A percentile compares a stretch with the other conserved stretches of the same genome.
These are phyloP conservation scores for Kluyveromyces aestuarii DNA, from an alignment of 805 yeast species.

Conservation along the genomic window DNA sequence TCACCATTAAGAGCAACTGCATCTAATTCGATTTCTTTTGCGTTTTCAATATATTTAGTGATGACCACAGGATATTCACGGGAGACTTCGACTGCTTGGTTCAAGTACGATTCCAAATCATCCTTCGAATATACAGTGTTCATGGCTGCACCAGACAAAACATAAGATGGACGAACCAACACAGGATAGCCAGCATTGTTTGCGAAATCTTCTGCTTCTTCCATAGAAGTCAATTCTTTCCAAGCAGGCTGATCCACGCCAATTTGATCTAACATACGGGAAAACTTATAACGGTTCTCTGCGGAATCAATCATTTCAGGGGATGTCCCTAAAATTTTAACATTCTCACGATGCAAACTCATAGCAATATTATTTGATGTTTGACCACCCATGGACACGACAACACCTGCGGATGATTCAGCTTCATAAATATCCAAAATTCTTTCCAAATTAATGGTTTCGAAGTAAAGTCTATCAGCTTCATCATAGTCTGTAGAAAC, in stretches of 20 bases:
- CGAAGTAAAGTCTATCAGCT: slow-evolving; percentile 93
- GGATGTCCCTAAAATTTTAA: slow-evolving; percentile 91
- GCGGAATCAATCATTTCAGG: slow-evolving; percentile 99
- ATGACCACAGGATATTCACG: slow-evolving; percentile 97
- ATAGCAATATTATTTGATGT: slow-evolving; percentile 95
- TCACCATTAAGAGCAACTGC: slow-evolving; percentile 96
- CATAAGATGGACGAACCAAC: slow-evolving; percentile 94
- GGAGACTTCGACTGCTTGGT: slow-evolving; percentile 95
- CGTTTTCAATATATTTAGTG: slow-evolving; percentile 92
- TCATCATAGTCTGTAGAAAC: slow-evolving; percentile 98
- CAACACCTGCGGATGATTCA: slow-evolving; percentile 84
- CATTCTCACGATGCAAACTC: slow-evolving; percentile 85
- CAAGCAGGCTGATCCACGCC: slow-evolving; percentile 99
- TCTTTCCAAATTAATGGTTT: slow-evolving; percentile 88
- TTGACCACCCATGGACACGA: slow-evolving; percentile 98
- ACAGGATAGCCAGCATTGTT: slow-evolving; percentile 89
- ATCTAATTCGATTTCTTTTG: slow-evolving; percentile 98
- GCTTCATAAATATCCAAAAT: slow-evolving; percentile 90
- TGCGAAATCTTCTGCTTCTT: slow-evolving; percentile 89
- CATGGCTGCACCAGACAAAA: slow-evolving; percentile 98
- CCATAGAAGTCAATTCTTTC: slow-evolving; percentile 91
- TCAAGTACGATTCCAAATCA: slow-evolving; percentile 77
- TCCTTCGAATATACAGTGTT: slow-evolving; percentile 86
- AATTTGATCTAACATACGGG: slow-evolving; percentile 91
- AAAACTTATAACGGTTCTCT: slow-evolving; percentile 95